Evolutionary conservation across 2,329 filamentous ascomycete genomes (phyloP).

Genomic region (Emergomyces pasteurianus): DNA sequence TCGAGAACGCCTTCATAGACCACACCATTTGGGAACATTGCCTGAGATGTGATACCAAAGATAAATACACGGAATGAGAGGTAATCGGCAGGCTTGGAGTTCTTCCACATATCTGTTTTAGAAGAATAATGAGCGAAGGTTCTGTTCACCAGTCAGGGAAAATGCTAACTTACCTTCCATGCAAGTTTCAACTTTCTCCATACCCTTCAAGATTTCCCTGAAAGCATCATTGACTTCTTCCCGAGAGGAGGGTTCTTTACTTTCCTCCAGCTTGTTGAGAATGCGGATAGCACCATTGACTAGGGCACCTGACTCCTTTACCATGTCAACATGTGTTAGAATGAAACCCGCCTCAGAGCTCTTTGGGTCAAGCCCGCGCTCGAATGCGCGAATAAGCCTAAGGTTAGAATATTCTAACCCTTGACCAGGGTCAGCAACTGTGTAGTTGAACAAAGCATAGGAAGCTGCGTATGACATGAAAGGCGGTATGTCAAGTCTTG

Average conservation of each 20-base stretch:
- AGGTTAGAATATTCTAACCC: constrained; percentile 51
- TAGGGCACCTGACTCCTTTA: constrained; percentile 67
- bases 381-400: constrained; percentile 80
- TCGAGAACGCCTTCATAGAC: constrained; percentile 75
- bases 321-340: constrained; percentile 94
- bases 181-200: constrained; percentile 59
- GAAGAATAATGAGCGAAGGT: not conserved
- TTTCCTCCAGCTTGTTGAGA: constrained; percentile 44
- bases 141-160: not conserved
- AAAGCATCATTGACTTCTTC: constrained; percentile 53
- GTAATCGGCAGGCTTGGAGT: constrained; percentile 73
- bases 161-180: constrained; percentile 54
- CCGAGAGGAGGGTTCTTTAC: constrained; percentile 33
- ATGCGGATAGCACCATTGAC: constrained; percentile 60
- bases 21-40: constrained; percentile 88
- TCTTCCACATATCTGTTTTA: constrained; percentile 65
- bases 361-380: constrained; percentile 71
- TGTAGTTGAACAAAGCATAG: constrained; percentile 53
- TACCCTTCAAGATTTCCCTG: constrained; percentile 47
- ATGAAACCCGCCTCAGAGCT: constrained; percentile 93
- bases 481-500: constrained; percentile 62
- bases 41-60: constrained; percentile 86
- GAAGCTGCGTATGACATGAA: constrained; percentile 76
- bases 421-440: constrained; percentile 42
- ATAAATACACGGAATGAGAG: constrained; percentile 91